Base-by-base conservation (phyloP, 177 flowering plant genomes). In the Vitis hybrid region DNA sequence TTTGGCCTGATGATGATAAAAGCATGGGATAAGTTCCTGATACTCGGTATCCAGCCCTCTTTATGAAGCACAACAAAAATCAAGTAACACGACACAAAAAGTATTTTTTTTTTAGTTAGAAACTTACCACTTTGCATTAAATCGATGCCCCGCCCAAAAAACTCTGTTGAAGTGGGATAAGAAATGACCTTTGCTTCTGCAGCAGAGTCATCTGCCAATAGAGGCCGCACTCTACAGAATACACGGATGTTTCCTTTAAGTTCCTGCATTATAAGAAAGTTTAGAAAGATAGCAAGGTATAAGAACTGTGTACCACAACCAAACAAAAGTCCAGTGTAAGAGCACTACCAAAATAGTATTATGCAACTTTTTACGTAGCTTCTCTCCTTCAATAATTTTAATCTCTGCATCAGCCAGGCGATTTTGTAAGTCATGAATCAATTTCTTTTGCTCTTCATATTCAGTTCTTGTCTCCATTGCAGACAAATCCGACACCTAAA, bases 221-320 rank as follows among this genome's bases (percentile, higher is more conserved):
- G 69, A 28, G 99, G 99, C 3, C 99, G 85, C 2, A 96, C 98
- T 84, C 99, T 82, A 75, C 99, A 96, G 79, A 96, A 96, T 11
- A 96, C 99, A 1, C 99, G 89, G 24, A 96, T 94, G 70, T 96
- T 96, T 28, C 99, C 99, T 76, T 96, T 96, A 33, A 96, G 72
- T 79, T 96, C 99, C 99, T 94, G 85, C 68, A 84, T 49, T 57
- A 65, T 65, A 49, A 67, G 62, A 77, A 18, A 47, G 2, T 18
- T 66, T 17, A 52, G 58, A 59, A 49, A 10, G 59, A 19, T n/a
- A 55, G 60, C 57, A 7, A 47, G 2, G 19, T 2, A 7, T n/a
- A 19, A n/a, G 10, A 38, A 38, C 13, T 49, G 49, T 22, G 4
- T 1, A 6, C 13, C 64, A 49, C 8, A 50, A 4, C 47, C 47